phyloP scores from a whole-genome alignment of 345 rosid species.

The Gossypium raimondii region DNA sequence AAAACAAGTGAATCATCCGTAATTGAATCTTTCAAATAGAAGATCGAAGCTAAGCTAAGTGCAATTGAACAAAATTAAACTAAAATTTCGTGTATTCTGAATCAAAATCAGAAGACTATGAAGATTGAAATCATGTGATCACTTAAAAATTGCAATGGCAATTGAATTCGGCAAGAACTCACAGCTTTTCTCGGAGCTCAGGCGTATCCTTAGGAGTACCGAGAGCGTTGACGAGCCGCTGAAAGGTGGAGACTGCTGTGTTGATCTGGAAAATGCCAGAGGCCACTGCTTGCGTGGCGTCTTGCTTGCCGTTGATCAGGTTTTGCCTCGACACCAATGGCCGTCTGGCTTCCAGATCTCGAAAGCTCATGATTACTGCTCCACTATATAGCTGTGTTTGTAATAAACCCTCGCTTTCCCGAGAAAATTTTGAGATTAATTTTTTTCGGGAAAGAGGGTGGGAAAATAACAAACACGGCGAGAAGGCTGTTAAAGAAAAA shows the following conservation, averaged over 20 bases:
- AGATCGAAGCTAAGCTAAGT: not conserved
- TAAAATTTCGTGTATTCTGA: not conserved
- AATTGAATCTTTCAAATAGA: not conserved
- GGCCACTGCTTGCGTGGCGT: constrained; percentile 84
- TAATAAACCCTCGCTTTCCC: constrained; percentile 16
- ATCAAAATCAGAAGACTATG: not conserved
- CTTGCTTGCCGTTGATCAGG: constrained; percentile 55
- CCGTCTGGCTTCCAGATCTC: constrained; percentile 83
- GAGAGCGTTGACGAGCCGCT: constrained; percentile 87
- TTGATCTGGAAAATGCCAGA: constrained; percentile 98
- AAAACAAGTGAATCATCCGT: not conserved
- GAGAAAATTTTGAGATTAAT: constrained; percentile 11
- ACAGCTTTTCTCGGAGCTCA: constrained; percentile 96
- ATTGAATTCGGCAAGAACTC: constrained; percentile 21
- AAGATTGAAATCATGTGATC: not conserved
- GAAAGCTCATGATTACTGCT: constrained; percentile 73
- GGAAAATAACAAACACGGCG: constrained; percentile 8
- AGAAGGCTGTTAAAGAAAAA: not conserved
- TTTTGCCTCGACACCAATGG: constrained; percentile 46
- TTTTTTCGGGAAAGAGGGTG: not conserved
- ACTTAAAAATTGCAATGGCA: not conserved
- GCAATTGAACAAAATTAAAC: constrained; percentile 5
- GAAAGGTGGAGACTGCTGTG: constrained; percentile 87
- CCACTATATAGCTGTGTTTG: not conserved
- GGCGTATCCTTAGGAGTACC: constrained; percentile 97